These are phyloP conservation scores for Podila verticillata DNA, from an alignment of 192 early-diverging fungal genomes.

Conservation along the genomic window DNA sequence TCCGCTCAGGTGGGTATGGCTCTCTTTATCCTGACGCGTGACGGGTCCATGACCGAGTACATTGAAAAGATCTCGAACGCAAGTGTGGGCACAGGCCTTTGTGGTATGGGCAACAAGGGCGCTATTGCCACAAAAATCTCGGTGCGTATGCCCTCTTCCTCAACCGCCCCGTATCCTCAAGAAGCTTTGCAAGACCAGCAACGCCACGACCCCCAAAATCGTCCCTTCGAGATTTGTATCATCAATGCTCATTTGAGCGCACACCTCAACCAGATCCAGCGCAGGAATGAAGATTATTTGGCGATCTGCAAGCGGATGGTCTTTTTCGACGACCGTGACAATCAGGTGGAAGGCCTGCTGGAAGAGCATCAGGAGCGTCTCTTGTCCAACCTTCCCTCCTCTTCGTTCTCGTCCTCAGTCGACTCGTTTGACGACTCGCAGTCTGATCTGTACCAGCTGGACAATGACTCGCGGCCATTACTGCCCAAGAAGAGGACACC, in stretches of 20 bases:
- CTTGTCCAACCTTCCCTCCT: conserved; percentile 3
- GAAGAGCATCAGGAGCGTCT: conserved; percentile 31
- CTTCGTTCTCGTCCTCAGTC: neutral
- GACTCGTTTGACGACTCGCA: conserved; percentile 17
- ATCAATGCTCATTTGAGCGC: conserved; percentile 51
- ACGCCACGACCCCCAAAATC: neutral
- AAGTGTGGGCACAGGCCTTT: conserved; percentile 39
- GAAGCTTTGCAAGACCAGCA: neutral
- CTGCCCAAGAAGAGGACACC: conserved; percentile 23
- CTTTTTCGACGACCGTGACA: conserved; percentile 27
- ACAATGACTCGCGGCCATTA: conserved; percentile 29
- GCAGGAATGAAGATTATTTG: conserved; percentile 46
- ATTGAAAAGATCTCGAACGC: conserved; percentile 32
- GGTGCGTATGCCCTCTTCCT: conserved; percentile 13
- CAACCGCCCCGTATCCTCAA: neutral
- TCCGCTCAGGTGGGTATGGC: conserved; percentile 38
- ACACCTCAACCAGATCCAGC: conserved; percentile 44
- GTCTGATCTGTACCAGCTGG: conserved; percentile 16
- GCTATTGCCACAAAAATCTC: conserved; percentile 43
- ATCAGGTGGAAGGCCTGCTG: conserved; percentile 31
- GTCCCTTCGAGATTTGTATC: conserved; percentile 45
- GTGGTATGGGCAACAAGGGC: conserved; percentile 55
- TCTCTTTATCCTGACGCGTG: conserved; percentile 49
- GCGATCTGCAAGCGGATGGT: conserved; percentile 39
- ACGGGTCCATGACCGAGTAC: conserved; percentile 31